Base-by-base conservation (phyloP, 164 flowering plant genomes). In the Sedum album region DNA sequence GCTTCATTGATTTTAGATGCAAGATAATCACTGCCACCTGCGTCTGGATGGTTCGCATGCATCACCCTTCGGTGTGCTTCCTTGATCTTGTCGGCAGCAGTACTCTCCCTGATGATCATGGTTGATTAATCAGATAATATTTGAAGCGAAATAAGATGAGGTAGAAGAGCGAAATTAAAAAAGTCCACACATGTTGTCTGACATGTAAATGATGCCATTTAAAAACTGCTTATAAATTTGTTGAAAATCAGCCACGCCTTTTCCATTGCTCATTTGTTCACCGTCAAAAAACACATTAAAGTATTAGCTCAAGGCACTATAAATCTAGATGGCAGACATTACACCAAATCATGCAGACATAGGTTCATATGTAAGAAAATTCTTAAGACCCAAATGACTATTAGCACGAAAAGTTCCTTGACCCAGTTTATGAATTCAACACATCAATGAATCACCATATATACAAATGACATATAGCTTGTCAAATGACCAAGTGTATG, bases 1-100 rank as follows among this genome's bases (percentile, higher is more conserved):
- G 97, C 97, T 75, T 91, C 97, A 69, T 86, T 87, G 65, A 88
- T 85, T 76, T 90, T 86, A 1, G 88, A 84, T 42, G 96, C 94
- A 46, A 88, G 89, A 70, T 86, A 90, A 79, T 85, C 88, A 75
- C 96, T 90, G 23, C 96, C 94, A n/a, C 96, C 92, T 1, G 90
- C 86, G 78, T 90, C 96, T 8, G 96, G 96, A 74, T 90, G 96
- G 75, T 90, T 90, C 67, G 94, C 92, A 18, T 84, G 84, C 97
- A 91, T 89, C 73, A 91, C 90, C 76, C 70, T 86, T 71, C 93
- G 82, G 67, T 91, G 93, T 62, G 97, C 97, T 79, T 88, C 96
- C 76, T 76, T 87, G 6, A 91, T 81, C 76, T 89, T 89, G 44
- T 91, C 97, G 21, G 73, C 42, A 14, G 86, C 48, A 33, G 79